Conservation (phyloP, 1,284 basidiomycete species). For the Tilletia indica region DNA sequence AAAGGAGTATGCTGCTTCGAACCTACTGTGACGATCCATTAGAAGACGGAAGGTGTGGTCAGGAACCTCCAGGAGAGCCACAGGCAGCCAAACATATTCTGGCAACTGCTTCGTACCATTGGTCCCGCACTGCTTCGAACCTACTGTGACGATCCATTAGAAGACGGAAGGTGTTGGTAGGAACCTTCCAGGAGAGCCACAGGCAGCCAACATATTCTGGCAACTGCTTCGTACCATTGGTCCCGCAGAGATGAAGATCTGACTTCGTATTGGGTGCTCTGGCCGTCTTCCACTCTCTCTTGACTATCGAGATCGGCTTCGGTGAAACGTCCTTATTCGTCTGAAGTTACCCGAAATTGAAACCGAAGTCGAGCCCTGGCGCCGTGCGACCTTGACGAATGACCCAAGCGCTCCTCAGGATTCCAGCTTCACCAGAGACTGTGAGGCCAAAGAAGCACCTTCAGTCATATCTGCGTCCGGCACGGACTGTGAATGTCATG, state of each 20-base stretch:
- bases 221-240: conserved; percentile 76
- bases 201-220: conserved; percentile 85
- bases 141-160: conserved; percentile 84
- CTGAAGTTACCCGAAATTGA: conserved; percentile 52
- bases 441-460: not conserved
- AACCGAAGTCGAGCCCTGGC: not conserved
- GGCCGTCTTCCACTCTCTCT: too few relatives aligned
- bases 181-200: too few relatives aligned
- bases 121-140: conserved; percentile 64
- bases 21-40: conserved; percentile 83
- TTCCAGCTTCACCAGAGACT: not conserved
- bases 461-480: not conserved
- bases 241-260: conserved; percentile 73
- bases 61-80: too few relatives aligned
- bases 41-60: conserved; percentile 69
- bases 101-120: conserved; percentile 78
- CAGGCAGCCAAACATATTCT: conserved; percentile 84
- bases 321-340: conserved; percentile 91
- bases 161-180: conserved; percentile 69
- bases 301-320: conserved; percentile 92
- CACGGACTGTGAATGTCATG: not conserved
- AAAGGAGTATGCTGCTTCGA: not conserved
- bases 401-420: conserved; percentile 4
- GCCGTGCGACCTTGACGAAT: conserved; percentile 25
- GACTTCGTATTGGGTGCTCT: too few relatives aligned